These are phyloP conservation scores for Euphorbia peplus DNA, from an alignment of 345 rosid species.

Conservation along the genomic window DNA sequence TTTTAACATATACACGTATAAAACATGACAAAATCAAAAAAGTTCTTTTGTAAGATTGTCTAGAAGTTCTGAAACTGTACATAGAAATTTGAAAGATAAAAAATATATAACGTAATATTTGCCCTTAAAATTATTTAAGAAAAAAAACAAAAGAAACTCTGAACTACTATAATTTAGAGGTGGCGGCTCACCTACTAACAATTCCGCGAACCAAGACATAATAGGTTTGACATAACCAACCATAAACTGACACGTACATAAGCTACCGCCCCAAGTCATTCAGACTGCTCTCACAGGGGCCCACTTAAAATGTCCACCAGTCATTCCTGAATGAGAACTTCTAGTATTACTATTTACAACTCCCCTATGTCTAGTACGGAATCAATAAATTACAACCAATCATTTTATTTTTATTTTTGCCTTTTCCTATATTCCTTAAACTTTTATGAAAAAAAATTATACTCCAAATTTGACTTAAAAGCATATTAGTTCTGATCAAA, in stretches of 20 bases:
- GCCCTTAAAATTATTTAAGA: no score
- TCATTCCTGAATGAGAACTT: not conserved
- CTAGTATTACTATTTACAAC: not conserved
- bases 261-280: not conserved
- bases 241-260: constrained; percentile 20
- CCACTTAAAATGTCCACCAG: not conserved
- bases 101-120: no score
- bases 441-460: no score
- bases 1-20: no score
- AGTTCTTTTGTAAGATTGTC: no score
- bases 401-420: not conserved
- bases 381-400: no score
- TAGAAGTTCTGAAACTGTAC: no score
- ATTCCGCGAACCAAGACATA: constrained; percentile 28
- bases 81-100: no score
- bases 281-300: not conserved
- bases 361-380: no score
- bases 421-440: not conserved
- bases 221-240: constrained; percentile 13
- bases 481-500: no score
- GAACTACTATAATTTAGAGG: not conserved
- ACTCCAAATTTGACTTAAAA: no score
- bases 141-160: not conserved
- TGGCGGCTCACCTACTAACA: constrained; percentile 34
- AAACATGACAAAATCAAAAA: no score